These are phyloP conservation scores for Chondrostereum purpureum DNA, from an alignment of 1,284 basidiomycete genomes.

Conservation along the genomic window DNA sequence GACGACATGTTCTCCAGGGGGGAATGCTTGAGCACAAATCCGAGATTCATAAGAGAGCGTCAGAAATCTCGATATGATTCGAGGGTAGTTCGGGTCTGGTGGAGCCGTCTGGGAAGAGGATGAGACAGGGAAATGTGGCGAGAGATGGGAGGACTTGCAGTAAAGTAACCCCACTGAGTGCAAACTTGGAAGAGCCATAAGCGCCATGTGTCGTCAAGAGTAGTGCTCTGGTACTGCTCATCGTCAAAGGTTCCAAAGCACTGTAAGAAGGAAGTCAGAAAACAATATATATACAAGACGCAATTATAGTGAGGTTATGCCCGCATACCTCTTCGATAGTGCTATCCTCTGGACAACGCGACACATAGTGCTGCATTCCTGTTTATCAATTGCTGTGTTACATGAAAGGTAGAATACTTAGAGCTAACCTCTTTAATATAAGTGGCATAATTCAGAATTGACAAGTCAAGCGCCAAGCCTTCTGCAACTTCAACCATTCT, in stretches of 20 bases:
- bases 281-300: not conserved
- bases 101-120: constrained; percentile 51
- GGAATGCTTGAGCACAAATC: constrained; percentile 79
- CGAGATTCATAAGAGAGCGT: constrained; percentile 76
- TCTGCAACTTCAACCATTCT: constrained; percentile 37
- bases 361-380: not conserved
- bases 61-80: constrained; percentile 69
- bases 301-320: constrained; percentile 1
- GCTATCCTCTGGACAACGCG: constrained; percentile 27
- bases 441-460: constrained; percentile 69
- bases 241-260: constrained; percentile 85
- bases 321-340: constrained; percentile 55
- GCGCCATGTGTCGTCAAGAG: constrained; percentile 70
- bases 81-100: constrained; percentile 52
- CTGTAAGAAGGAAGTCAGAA: constrained; percentile 25
- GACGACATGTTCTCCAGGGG: constrained; percentile 66
- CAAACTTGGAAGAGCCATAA: constrained; percentile 91
- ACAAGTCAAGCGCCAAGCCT: constrained; percentile 44
- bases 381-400: not conserved
- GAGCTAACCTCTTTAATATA: constrained; percentile 65
- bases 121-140: constrained; percentile 14
- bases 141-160: constrained; percentile 32
- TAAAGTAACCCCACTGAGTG: constrained; percentile 93
- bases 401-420: no score
- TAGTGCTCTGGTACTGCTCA: constrained; percentile 53